Evolutionary conservation across 768 basidiomycete genomes (phyloP).

Genomic region (Dioszegia aurantiaca): DNA sequence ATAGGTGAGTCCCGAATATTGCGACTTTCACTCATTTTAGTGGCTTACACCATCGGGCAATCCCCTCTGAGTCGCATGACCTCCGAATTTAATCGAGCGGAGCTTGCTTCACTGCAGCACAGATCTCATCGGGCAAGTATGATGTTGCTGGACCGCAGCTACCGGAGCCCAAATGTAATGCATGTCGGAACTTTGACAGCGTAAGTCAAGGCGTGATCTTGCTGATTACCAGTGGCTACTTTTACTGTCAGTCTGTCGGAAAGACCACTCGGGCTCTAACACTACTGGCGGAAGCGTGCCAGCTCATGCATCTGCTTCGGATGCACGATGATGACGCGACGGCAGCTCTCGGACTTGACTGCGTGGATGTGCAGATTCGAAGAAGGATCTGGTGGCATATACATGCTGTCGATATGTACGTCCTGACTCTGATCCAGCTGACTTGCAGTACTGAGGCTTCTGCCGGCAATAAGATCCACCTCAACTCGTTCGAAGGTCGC

Average conservation of each 20-base stretch:
- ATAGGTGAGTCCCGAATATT: constrained; percentile 14
- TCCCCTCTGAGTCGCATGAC: constrained; percentile 20
- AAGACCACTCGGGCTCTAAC: constrained; percentile 17
- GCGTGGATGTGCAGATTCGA: constrained; percentile 18
- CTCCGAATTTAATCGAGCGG: constrained; percentile 10
- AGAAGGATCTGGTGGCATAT: constrained; percentile 27
- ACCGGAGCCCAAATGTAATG: constrained; percentile 15
- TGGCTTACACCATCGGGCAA: constrained; percentile 25
- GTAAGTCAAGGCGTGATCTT: constrained; percentile 4
- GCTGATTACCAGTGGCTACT: constrained; percentile 19
- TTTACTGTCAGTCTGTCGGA: constrained; percentile 22
- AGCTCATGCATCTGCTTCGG: constrained; percentile 18
- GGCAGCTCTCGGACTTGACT: constrained; percentile 1
- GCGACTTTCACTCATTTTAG: not conserved
- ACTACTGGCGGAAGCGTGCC: constrained; percentile 23
- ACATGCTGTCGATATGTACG: constrained; percentile 23
- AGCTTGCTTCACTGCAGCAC: constrained; percentile 18
- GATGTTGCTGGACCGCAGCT: constrained; percentile 16
- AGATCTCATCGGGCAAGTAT: constrained; percentile 22
- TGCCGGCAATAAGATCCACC: constrained; percentile 20
- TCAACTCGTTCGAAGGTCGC: constrained; percentile 25
- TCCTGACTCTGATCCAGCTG: not conserved
- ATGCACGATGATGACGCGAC: constrained; percentile 16
- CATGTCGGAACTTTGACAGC: constrained; percentile 18
- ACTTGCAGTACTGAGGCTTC: constrained; percentile 23